A percentile compares a stretch with the other conserved stretches of the same genome.
Evolutionary conservation across 495 filamentous ascomycete species (phyloP).

Genomic region (Filosporella fistucella): DNA sequence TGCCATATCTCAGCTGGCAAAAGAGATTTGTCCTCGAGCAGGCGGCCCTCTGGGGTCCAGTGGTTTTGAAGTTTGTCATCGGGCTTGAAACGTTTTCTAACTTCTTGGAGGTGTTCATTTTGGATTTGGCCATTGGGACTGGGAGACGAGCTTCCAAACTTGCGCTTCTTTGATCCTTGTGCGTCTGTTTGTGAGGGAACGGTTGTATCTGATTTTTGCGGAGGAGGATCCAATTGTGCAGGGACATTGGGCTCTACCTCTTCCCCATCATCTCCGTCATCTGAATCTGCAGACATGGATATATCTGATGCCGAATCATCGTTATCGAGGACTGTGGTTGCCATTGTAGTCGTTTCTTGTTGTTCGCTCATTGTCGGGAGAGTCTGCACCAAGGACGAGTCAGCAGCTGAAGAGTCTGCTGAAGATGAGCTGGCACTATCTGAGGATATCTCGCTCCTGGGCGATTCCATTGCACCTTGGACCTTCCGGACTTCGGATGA

Average conservation of each 20-base stretch:
- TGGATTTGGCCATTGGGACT: conserved; percentile 10
- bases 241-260: not conserved
- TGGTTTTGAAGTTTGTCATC: conserved; percentile 17
- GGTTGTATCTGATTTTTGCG: not conserved
- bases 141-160: conserved; percentile 20
- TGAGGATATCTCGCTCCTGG: conserved; percentile 7
- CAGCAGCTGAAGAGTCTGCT: conserved; percentile 18
- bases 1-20: conserved; percentile 51
- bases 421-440: conserved; percentile 11
- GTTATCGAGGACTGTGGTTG: conserved; percentile 8
- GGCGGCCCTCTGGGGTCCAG: conserved; percentile 6
- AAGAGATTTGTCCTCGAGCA: conserved; percentile 31
- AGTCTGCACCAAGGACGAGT: conserved; percentile 14
- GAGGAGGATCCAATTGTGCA: not conserved
- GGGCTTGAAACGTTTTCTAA: conserved; percentile 29
- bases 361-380: not conserved
- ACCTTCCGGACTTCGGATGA: not conserved
- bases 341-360: too few relatives aligned
- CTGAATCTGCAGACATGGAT: conserved; percentile 24
- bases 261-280: conserved; percentile 17
- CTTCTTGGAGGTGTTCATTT: conserved; percentile 24
- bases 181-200: not conserved
- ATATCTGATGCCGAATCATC: conserved; percentile 24
- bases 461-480: conserved; percentile 9
- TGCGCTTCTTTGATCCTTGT: conserved; percentile 33